A percentile compares a stretch with the other conserved stretches of the same genome.
phyloP scores from a whole-genome alignment of 805 yeast genomes.

The Barnettozyma wickerhamii region DNA sequence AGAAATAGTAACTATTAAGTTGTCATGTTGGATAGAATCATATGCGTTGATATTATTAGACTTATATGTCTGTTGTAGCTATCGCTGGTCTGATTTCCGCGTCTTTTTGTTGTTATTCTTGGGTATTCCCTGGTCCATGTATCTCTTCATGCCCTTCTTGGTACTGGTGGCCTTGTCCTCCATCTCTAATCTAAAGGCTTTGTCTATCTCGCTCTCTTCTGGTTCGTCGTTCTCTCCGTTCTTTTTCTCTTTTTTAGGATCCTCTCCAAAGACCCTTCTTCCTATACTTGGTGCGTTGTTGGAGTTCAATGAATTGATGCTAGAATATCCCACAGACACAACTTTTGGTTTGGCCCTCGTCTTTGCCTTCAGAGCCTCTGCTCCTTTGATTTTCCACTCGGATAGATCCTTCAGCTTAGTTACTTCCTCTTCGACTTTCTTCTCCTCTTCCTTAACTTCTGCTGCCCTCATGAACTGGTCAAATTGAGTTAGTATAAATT shows the following conservation, averaged over 20 bases:
- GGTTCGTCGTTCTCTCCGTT: conserved; percentile 5
- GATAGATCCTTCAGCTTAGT: conserved; percentile 40
- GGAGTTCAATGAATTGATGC: conserved; percentile 29
- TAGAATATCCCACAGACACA: conserved; percentile 37
- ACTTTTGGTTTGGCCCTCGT: conserved; percentile 29
- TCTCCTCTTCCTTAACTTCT: conserved; percentile 30
- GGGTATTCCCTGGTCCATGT: conserved; percentile 8
- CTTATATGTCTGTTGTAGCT: no score
- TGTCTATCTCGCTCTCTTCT: conserved; percentile 12
- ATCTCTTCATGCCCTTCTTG: conserved; percentile 6
- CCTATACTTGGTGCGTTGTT: conserved; percentile 19
- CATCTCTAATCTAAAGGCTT: conserved; percentile 11
- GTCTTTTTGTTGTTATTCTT: conserved; percentile 19
- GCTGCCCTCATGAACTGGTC: conserved; percentile 52
- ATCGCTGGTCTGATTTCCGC: no score
- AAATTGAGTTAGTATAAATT: background rate
- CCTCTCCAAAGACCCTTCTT: conserved; percentile 27
- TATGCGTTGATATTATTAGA: no score
- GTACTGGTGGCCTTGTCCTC: conserved; percentile 12
- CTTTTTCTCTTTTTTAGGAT: conserved; percentile 16
- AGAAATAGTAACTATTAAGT: conserved; percentile 23
- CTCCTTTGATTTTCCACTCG: conserved; percentile 27
- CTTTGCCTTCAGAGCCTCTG: conserved; percentile 25
- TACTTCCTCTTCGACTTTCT: conserved; percentile 30
- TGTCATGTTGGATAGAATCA: no score